A percentile compares a stretch with the other conserved stretches of the same genome.
phyloP scores from a whole-genome alignment of 805 yeast species.

The Yamadazyma paraphyllophila region DNA sequence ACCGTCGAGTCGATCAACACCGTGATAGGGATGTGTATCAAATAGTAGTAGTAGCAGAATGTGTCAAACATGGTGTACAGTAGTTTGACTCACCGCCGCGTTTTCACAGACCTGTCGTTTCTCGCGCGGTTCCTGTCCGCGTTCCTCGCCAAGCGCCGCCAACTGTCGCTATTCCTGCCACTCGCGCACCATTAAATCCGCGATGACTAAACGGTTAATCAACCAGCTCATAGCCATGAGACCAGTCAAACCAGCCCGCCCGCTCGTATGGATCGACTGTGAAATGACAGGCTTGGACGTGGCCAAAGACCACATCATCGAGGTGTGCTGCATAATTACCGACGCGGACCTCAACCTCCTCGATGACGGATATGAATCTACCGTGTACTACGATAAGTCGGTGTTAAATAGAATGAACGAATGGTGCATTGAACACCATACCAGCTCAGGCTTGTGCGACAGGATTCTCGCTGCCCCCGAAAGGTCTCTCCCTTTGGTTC shows the following conservation, averaged over 20 bases:
- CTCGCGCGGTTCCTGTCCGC: no score
- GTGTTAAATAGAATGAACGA: constrained; percentile 73
- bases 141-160: no score
- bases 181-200: no score
- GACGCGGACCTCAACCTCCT: constrained; percentile 74
- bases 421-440: constrained; percentile 88
- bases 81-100: no score
- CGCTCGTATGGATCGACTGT: constrained; percentile 92
- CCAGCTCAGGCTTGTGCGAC: constrained; percentile 69
- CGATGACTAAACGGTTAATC: not conserved
- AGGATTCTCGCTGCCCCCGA: constrained; percentile 56
- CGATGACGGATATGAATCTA: constrained; percentile 71
- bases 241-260: constrained; percentile 17
- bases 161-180: no score
- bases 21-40: constrained; percentile 75
- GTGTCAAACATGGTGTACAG: constrained; percentile 26
- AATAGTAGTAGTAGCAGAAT: constrained; percentile 50
- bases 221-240: constrained; percentile 5
- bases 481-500: constrained; percentile 59
- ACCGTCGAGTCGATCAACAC: constrained; percentile 71
- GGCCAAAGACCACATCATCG: constrained; percentile 80
- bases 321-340: constrained; percentile 86
- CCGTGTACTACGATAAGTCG: constrained; percentile 63
- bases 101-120: no score
- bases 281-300: constrained; percentile 96